Evolutionary conservation across 441 rosid species (phyloP), one percentile per base, ranked within the genome.

Genomic region (Brassica balearica): DNA sequence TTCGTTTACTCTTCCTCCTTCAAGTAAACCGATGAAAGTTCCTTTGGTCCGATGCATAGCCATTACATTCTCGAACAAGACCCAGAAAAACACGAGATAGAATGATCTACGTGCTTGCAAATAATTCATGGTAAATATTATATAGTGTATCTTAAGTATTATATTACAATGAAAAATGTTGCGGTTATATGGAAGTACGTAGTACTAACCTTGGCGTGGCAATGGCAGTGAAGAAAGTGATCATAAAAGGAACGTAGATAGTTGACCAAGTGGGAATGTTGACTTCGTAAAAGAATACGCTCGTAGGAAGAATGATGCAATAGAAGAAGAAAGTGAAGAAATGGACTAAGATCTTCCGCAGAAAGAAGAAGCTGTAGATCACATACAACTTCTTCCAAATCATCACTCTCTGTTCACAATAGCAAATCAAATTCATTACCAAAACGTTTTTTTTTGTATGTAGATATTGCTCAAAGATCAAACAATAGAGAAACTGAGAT

Each of bases 201-300:
- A 27, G 20, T 36, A 65, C 59, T 38, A 14, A 85, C 77, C 77
- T 74, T 74, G 77, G 77, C 17, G 87, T 84, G 12, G 84, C 87
- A 27, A 86, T 81, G 1, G 89, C 80, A 46, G 83, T 84, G 8
- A 86, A 85, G 20, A 82, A 72, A 8, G 89, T 86, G 15, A 86
- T 83, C 46, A 72, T 63, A 5, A 79, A 70, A 62, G 89, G 89
- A 61, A 86, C 51, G 51, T 84, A 86, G 10, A 86, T 82, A 58
- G 89, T 77, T 27, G 81, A 85, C 89, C 89, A 86, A 46, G 73
- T 79, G 6, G 89, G 87, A 43, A 86, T 86, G 61, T 82, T 79
- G 41, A 86, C 82, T 79, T 86, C 83, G 0, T 80, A 80, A 12
- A 86, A 78, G 69, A 84, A 69, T 34, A 84, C 87, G 3, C 87